Percentiles rank a stretch among this genome's conserved stretches.
Evolutionary conservation across 2,329 filamentous ascomycete genomes (phyloP).

Genomic region (Hypoxylon sp.): DNA sequence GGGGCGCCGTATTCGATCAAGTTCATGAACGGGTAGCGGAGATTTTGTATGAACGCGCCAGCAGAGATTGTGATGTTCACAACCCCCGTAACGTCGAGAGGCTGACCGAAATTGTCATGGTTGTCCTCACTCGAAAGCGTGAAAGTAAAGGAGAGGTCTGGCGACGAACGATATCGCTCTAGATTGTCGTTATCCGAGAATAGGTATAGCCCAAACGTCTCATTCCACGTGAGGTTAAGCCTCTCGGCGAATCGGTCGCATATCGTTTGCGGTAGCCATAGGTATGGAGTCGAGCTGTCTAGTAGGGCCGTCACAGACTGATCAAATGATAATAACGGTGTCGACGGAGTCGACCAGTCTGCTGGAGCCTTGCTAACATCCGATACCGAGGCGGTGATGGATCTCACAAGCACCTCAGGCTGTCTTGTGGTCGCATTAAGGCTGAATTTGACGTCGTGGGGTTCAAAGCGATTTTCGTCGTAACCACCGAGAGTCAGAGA

Average conservation of each 20-base stretch:
- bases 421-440: constrained; percentile 63
- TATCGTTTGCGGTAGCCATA: constrained; percentile 67
- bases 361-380: constrained; percentile 44
- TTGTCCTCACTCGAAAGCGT: constrained; percentile 64
- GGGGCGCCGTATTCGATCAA: constrained; percentile 55
- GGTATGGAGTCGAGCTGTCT: constrained; percentile 69
- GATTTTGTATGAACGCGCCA: constrained; percentile 57
- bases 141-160: constrained; percentile 64
- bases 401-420: constrained; percentile 67
- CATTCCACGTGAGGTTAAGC: constrained; percentile 72
- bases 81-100: constrained; percentile 58
- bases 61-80: constrained; percentile 64
- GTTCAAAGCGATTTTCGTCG: constrained; percentile 67
- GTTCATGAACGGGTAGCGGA: constrained; percentile 59
- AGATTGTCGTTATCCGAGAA: constrained; percentile 65
- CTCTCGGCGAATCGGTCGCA: constrained; percentile 71
- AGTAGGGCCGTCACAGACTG: constrained; percentile 62
- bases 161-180: constrained; percentile 52
- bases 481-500: constrained; percentile 76
- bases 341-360: constrained; percentile 52
- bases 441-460: constrained; percentile 67
- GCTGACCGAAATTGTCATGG: constrained; percentile 59
- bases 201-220: constrained; percentile 68
- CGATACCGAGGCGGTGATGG: constrained; percentile 55
- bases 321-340: constrained; percentile 54